Base-by-base conservation (phyloP, 805 yeast species). In the Jamesozyma hellenica region DNA sequence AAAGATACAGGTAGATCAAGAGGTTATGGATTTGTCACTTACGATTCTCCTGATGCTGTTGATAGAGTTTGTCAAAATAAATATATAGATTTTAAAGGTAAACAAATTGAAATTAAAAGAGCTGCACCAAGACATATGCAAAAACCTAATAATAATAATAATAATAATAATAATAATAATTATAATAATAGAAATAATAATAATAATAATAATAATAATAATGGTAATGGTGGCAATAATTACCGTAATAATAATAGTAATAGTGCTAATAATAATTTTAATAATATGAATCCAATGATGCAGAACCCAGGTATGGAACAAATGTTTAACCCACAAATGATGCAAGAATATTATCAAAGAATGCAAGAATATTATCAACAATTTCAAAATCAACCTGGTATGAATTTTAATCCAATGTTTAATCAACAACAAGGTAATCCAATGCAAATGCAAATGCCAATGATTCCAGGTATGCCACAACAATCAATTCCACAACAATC, bases 11-110 rank as follows among this genome's bases (percentile, higher is more conserved):
- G 97, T 43, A 77, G 94, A 56, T 86, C 96, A 2, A 76, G 97
- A 66, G 98, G 98, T 19, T 90, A 87, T 61, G 98, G 98, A 1
- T 90, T 90, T 61, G 87, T 90, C 47, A 90, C 98, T 12, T 90
- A 82, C 64, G 97, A 90, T 56, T 76, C 94, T 15, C 94, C 95
- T 17, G 88, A 82, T 34, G 96, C 96, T 13, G 96, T 90, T 34
- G 96, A 88, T 53, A 72, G 78, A 50, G 94, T 85, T 40, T 79
- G 92, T 40, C 81, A 78, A 42, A 82, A 81, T 60, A 82, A 82
- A 61, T 86, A 77, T 56, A 73, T 90, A 47, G 77, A 79, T 42
- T 78, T 90, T 52, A 87, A 86, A 56, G 96, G 95, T 35, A 84
- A 82, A 54, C 72, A 79, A 41, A 80, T 82, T 75, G 92, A 82